A percentile compares a stretch with the other conserved stretches of the same genome.
Conservation (phyloP, 148 eudicot genomes). For the Rhododendron henanense region DNA sequence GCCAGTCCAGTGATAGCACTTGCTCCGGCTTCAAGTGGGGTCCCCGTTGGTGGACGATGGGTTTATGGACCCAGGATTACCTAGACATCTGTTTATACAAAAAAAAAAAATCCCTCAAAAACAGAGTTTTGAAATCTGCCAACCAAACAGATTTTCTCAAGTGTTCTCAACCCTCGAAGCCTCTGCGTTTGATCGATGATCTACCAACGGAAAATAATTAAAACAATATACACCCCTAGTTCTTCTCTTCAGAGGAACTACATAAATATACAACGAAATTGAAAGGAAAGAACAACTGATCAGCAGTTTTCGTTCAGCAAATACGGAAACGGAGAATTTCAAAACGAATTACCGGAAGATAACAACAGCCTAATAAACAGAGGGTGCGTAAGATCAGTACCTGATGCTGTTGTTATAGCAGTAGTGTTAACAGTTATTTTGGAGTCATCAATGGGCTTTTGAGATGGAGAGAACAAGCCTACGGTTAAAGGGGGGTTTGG, state of each 20-base stretch:
- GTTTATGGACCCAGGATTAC: no score
- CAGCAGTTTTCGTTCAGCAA: neutral
- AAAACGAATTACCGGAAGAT: neutral
- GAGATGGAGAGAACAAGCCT: neutral
- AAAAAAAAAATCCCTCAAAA: neutral
- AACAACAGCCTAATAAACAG: neutral
- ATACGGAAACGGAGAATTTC: neutral
- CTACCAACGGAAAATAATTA: neutral
- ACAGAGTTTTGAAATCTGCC: neutral
- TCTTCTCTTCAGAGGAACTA: neutral
- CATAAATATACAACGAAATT: neutral
- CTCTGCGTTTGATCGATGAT: neutral
- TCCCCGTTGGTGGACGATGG: no score
- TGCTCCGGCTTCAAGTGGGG: no score
- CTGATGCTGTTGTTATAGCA: neutral
- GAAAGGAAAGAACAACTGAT: neutral
- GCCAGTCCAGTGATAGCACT: no score
- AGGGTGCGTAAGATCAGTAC: neutral
- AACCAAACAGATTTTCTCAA: neutral
- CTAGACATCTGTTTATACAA: no score
- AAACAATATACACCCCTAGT: neutral
- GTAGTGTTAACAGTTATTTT: neutral
- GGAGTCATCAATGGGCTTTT: neutral
- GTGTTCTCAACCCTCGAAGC: neutral
- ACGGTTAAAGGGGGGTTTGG: neutral